These are phyloP conservation scores for Iris pallida DNA, from an alignment of 116 monocot species.

Conservation along the genomic window DNA sequence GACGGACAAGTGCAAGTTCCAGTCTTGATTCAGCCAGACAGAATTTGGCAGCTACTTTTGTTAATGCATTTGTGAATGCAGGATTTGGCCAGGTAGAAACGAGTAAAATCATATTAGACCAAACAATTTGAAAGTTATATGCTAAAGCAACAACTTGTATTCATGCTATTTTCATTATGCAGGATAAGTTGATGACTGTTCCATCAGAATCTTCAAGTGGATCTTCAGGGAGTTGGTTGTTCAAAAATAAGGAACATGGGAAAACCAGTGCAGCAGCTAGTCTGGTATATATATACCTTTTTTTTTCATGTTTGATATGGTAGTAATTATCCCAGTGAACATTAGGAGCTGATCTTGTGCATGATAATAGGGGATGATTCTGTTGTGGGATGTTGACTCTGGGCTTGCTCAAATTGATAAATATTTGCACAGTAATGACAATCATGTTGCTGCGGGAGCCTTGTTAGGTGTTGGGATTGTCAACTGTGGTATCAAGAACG, in stretches of 20 bases:
- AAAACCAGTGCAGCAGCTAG: slow-evolving; percentile 98
- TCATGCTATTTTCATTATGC: slow-evolving; percentile 4
- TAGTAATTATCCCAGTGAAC: not conserved
- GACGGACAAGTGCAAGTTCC: slow-evolving; percentile 79
- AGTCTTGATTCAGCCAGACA: slow-evolving; percentile 93
- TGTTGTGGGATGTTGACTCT: slow-evolving; percentile 94
- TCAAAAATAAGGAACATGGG: slow-evolving; percentile 98
- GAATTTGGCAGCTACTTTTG: slow-evolving; percentile 97
- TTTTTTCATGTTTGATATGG: not conserved
- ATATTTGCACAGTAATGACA: slow-evolving; percentile 87
- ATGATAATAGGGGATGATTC: slow-evolving; percentile 79
- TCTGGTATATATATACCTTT: slow-evolving; percentile 44
- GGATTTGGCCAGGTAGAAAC: slow-evolving; percentile 94
- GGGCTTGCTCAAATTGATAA: slow-evolving; percentile 95
- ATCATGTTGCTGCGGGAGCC: slow-evolving; percentile 92
- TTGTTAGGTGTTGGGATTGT: slow-evolving; percentile 96
- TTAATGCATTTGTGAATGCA: slow-evolving; percentile 99
- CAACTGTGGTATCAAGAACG: slow-evolving; percentile 88
- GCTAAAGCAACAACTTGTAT: not conserved
- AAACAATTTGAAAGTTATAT: not conserved
- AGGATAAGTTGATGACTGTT: slow-evolving; percentile 97
- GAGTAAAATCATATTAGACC: not conserved
- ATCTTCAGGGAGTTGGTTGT: slow-evolving; percentile 71
- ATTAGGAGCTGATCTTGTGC: slow-evolving; percentile 9
- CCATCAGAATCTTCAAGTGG: slow-evolving; percentile 74